Percentiles rank a stretch among this genome's conserved stretches.
Evolutionary conservation across 768 basidiomycete genomes (phyloP).

Genomic region (Serendipita sp.): DNA sequence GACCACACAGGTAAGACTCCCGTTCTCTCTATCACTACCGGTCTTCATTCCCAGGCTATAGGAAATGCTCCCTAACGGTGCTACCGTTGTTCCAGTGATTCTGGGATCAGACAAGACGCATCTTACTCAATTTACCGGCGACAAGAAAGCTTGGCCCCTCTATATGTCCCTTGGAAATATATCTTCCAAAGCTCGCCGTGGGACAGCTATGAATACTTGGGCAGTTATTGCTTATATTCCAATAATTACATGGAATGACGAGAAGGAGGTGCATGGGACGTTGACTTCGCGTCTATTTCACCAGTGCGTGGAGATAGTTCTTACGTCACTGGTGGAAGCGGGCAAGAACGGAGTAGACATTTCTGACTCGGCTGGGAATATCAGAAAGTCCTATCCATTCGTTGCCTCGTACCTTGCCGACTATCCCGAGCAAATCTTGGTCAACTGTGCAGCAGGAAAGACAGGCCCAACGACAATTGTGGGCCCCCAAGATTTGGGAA

Average conservation of each 20-base stretch:
- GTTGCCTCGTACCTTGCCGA: not conserved
- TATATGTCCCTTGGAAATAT: conserved; percentile 22
- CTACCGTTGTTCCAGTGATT: conserved; percentile 17
- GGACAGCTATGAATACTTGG: conserved; percentile 11
- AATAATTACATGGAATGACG: not conserved
- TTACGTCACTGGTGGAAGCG: conserved; percentile 10
- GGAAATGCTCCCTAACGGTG: conserved; percentile 6
- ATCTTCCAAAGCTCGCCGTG: conserved; percentile 12
- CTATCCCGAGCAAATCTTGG: not conserved
- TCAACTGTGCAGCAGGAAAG: not conserved
- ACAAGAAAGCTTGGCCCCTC: conserved; percentile 20
- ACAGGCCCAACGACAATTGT: not conserved
- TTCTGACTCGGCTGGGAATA: not conserved
- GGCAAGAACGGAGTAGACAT: conserved; percentile 10
- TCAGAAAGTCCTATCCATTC: not conserved
- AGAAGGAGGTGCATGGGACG: not conserved
- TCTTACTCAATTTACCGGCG: conserved; percentile 15
- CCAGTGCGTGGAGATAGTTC: conserved; percentile 12
- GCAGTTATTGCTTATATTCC: conserved; percentile 20
- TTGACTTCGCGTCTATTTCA: conserved; percentile 10
- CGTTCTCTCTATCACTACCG: not conserved
- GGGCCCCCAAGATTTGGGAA: not conserved
- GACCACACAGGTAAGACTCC: conserved; percentile 10
- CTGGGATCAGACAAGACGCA: conserved; percentile 20
- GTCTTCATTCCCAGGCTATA: not conserved